These are phyloP conservation scores for Prasinococcaceae sp. DNA, from an alignment of 139 green algal species.

Conservation along the genomic window DNA sequence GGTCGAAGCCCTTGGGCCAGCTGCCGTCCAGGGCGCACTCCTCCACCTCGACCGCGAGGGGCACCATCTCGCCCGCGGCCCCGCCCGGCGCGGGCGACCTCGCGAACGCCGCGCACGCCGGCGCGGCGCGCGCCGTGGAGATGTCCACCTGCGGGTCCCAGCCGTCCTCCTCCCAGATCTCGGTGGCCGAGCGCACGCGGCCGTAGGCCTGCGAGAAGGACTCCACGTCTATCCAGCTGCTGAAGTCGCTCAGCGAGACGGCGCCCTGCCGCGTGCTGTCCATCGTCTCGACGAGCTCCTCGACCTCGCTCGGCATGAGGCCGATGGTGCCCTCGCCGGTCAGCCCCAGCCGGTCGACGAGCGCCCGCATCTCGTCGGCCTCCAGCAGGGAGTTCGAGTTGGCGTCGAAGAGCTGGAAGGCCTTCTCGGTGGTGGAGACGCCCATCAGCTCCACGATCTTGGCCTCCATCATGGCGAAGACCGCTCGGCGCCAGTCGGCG, in stretches of 20 bases:
- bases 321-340: neutral
- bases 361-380: neutral
- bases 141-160: neutral
- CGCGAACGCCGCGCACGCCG: neutral
- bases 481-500: conserved; percentile 16
- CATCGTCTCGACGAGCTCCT: neutral
- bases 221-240: conserved; percentile 1
- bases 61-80: no score
- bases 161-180: neutral
- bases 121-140: neutral
- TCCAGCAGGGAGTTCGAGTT: neutral
- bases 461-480: conserved; percentile 21
- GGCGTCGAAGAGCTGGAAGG: conserved; percentile 2
- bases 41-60: no score
- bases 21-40: no score
- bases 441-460: conserved; percentile 6
- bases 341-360: neutral
- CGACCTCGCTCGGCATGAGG: neutral
- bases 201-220: neutral
- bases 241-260: neutral
- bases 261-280: neutral
- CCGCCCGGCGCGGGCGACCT: no score
- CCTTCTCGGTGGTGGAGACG: neutral
- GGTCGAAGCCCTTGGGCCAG: no score
- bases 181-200: neutral